Conservation (phyloP, 257 asterid genomes). For the Agastache rugosa region DNA sequence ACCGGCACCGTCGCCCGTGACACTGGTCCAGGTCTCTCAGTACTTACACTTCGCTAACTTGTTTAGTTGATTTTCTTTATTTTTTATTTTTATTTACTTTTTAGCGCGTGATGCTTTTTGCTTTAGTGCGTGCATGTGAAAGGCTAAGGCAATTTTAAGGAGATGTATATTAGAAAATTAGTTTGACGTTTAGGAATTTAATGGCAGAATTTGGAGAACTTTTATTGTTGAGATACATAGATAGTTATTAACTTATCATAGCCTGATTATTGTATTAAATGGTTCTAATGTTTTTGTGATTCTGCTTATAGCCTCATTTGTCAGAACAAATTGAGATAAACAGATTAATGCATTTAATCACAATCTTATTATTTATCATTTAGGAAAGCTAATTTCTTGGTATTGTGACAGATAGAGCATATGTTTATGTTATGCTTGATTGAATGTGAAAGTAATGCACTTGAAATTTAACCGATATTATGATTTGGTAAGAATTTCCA, state of each 20-base stretch:
- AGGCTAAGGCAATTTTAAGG: constrained; percentile 8
- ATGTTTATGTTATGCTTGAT: background rate
- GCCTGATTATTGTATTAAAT: background rate
- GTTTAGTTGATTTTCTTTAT: background rate
- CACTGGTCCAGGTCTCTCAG: constrained; percentile 90
- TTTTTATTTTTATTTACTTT: background rate
- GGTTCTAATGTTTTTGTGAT: background rate
- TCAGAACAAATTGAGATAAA: background rate
- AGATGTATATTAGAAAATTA: background rate
- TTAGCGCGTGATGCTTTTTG: background rate
- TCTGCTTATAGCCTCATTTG: background rate
- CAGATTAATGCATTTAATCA: background rate
- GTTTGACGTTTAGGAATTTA: background rate
- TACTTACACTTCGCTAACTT: background rate
- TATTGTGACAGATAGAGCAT: background rate
- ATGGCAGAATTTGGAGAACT: background rate
- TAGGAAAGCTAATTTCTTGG: background rate
- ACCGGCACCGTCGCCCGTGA: constrained; percentile 98
- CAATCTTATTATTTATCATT: background rate
- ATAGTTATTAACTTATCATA: background rate
- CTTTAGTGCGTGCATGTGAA: background rate
- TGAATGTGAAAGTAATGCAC: background rate
- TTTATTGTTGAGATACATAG: background rate
- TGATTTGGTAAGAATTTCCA: background rate
- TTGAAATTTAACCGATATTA: background rate